Base-by-base conservation (phyloP, 2,329 filamentous ascomycete genomes). In the Botrytis galanthina region DNA sequence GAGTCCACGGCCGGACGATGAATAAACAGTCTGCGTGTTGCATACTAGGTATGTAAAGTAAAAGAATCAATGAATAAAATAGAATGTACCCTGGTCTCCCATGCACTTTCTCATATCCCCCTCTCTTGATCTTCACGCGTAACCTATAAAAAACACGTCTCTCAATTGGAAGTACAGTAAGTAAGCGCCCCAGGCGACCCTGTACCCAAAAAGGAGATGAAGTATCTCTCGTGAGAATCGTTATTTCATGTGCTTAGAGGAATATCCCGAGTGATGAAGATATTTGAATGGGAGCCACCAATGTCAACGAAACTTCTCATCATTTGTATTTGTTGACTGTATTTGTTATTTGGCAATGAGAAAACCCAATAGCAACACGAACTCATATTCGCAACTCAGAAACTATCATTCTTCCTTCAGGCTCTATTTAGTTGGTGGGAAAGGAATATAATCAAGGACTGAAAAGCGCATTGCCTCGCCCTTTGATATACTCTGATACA, bases 31-130 rank as follows among this genome's bases (percentile, higher is more conserved):
- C n/a, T 64, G 16, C 46, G 9, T 18, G 2, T 12, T 46, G 39
- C 9, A 64, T 20, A 10, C 4, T n/a, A 46, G 44, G 44, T 39
- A 42, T 42, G 39, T 42, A 42, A 16, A 42, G 12, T 3, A 42
- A 42, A 42, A 42, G 42, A 16, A 42, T 35, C 2, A 22, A 32
- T 35, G 22, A 1, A 20, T 20, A 37, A 63, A 18, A 64, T 4
- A 12, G 39, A 62, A 9, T 1, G 7, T 26, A 7, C 0, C 4
- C 9, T 10, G 6, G 22, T 16, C 3, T 26, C 8, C 0, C 3
- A 44, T 22, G 9, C 18, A 10, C 7, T 29, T 64, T 32, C n/a
- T 32, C 2, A 35, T 32, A 22, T 46, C 0, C 7, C 16, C 44
- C 18, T 14, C 26, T 2, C 2, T n/a, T n/a, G 10, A 6, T 51